Conservation (phyloP, 495 filamentous ascomycete species). For the Penicillium goetzii region DNA sequence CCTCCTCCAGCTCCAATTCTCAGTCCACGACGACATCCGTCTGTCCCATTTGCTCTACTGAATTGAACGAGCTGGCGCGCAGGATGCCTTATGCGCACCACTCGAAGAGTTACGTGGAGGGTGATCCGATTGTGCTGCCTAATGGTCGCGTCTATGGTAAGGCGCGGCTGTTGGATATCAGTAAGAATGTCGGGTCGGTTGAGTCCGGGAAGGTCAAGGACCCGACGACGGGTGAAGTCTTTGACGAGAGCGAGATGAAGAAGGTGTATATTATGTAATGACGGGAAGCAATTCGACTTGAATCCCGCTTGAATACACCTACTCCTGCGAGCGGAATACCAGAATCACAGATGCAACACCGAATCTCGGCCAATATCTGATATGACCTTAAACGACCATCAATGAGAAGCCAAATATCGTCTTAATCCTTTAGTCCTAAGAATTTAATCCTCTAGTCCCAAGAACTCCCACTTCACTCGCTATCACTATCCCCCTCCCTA, state of each 20-base stretch:
- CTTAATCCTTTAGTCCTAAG: not conserved
- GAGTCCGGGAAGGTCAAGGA: conserved; percentile 73
- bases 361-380: conserved; percentile 6
- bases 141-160: conserved; percentile 86
- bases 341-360: not conserved
- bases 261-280: conserved; percentile 85
- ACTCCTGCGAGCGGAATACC: not conserved
- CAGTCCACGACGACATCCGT: conserved; percentile 64
- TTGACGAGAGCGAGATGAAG: conserved; percentile 61
- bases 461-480: conserved; percentile 23
- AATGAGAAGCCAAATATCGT: not conserved
- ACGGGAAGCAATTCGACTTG: not conserved
- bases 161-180: conserved; percentile 72
- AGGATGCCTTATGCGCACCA: conserved; percentile 93
- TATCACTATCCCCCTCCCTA: conserved; percentile 50
- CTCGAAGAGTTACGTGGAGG: conserved; percentile 87
- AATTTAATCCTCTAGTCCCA: not conserved
- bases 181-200: conserved; percentile 61
- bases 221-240: conserved; percentile 74
- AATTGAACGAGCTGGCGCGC: conserved; percentile 87
- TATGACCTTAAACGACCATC: not conserved
- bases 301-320: not conserved
- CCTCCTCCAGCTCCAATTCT: conserved; percentile 61
- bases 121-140: conserved; percentile 81
- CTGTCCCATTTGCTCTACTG: conserved; percentile 93